Base-by-base conservation (phyloP, 306 rosid genomes). In the Purshia tridentata region DNA sequence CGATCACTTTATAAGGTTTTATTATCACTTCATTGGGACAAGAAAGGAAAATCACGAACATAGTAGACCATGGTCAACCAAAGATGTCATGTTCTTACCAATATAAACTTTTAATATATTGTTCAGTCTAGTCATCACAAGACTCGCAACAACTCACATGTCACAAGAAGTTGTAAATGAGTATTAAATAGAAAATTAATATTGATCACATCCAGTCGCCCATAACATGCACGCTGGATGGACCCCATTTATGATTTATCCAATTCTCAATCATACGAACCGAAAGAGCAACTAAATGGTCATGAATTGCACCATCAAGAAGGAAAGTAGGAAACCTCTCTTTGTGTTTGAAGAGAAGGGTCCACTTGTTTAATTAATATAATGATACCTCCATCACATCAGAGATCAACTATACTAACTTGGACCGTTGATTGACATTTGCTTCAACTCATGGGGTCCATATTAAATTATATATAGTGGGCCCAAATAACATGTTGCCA, bases 171-270 rank as follows among this genome's bases (percentile, higher is more conserved):
- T 29, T 29, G 35, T 29, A 29, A 29, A 29, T 29, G 35, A 29
- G 35, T 29, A 29, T 29, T 29, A 29, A 29, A 29, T 29, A 29
- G 35, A 2, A 29, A 29, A 29, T 29, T 29, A 29, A 29, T 29
- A 29, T 0, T n/a, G n/a, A n/a, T 29, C 35, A 29, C 35, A 55
- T 53, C 39, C 35, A 49, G 76, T 53, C 72, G 37, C 67, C 67
- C 66, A 55, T 64, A 18, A 46, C 59, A 44, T 2, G 63, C 69
- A 72, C 67, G 63, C 60, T 14, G 22, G 46, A 65, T 50, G 49
- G 63, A 74, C 58, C 77, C 73, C 77, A 78, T 76, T 6, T 16
- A 37, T 12, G 51, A 3, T 53, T 70, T 62, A 61, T 61, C 72
- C 76, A 57, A 9, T 52, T 66, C 39, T 53, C 40, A 41, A 15